Conservation (phyloP, 441 rosid genomes). For the Erysimum cheiri region DNA sequence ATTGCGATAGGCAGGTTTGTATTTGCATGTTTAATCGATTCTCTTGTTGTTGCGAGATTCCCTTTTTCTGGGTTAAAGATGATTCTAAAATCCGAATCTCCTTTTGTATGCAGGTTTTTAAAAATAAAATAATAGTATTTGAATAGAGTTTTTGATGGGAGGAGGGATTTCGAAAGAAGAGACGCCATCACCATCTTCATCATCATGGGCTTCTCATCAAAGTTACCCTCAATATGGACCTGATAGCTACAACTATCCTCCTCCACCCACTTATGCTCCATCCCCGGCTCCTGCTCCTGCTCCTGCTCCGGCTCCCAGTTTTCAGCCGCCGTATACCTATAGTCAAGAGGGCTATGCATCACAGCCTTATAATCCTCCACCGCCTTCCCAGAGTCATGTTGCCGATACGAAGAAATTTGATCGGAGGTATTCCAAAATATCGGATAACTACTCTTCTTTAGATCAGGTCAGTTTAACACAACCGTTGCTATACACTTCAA, state of each 20-base stretch:
- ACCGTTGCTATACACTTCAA: neutral
- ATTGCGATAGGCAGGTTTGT: constrained; percentile 6
- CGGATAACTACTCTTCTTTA: constrained; percentile 82
- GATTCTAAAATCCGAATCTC: constrained; percentile 28
- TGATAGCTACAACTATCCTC: constrained; percentile 52
- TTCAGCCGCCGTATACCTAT: constrained; percentile 24
- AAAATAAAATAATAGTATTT: neutral
- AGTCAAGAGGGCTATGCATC: constrained; percentile 37
- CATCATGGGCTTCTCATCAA: constrained; percentile 55
- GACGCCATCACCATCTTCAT: constrained; percentile 49
- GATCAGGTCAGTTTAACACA: constrained; percentile 61
- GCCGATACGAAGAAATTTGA: constrained; percentile 60
- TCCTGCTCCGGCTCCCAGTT: neutral
- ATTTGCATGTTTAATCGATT: constrained; percentile 15
- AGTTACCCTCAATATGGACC: constrained; percentile 54
- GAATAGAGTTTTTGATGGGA: constrained; percentile 69
- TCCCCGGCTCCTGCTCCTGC: neutral
- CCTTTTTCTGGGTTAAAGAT: neutral
- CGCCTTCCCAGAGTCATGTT: constrained; percentile 38
- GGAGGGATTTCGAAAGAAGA: constrained; percentile 68
- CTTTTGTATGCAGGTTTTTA: neutral
- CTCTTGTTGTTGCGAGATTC: neutral
- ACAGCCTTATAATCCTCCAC: constrained; percentile 44
- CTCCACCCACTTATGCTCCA: constrained; percentile 50
- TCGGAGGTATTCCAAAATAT: constrained; percentile 80